These are phyloP conservation scores for Bolboschoenoplectus hybrid DNA, from an alignment of 202 grass and related monocot genomes.

Conservation along the genomic window DNA sequence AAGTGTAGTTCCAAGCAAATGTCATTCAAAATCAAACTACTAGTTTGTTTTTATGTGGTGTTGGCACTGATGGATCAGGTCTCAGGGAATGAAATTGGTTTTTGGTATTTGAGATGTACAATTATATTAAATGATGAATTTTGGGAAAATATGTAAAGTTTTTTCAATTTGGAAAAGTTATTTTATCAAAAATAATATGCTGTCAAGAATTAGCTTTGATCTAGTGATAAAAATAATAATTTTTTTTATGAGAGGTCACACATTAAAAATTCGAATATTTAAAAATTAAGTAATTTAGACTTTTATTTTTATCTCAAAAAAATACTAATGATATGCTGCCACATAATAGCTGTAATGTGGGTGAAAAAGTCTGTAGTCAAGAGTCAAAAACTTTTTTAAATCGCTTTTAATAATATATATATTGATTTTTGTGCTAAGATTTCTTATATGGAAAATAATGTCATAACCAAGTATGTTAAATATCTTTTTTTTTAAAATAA, in stretches of 20 bases:
- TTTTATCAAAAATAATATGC: neutral
- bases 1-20: conserved; percentile 15
- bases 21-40: conserved; percentile 28
- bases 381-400: neutral
- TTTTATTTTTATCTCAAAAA: too few species aligned
- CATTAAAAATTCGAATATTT: too few species aligned
- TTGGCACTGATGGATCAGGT: neutral
- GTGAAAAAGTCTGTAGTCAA: too few species aligned
- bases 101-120: neutral
- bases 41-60: neutral
- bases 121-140: neutral
- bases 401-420: neutral
- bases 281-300: too few species aligned
- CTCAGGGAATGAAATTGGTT: neutral
- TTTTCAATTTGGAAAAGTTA: neutral
- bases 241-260: too few species aligned
- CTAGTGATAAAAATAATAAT: too few species aligned
- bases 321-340: too few species aligned
- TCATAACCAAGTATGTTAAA: neutral
- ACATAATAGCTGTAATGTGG: too few species aligned
- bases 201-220: too few species aligned
- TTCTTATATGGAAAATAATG: neutral
- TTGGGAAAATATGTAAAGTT: neutral
- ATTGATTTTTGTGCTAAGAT: neutral
- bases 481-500: too few species aligned